A percentile compares a stretch with the other conserved stretches of the same genome.
phyloP scores from a whole-genome alignment of 495 filamentous ascomycete species.

The Friedmanniomyces endolithicus region DNA sequence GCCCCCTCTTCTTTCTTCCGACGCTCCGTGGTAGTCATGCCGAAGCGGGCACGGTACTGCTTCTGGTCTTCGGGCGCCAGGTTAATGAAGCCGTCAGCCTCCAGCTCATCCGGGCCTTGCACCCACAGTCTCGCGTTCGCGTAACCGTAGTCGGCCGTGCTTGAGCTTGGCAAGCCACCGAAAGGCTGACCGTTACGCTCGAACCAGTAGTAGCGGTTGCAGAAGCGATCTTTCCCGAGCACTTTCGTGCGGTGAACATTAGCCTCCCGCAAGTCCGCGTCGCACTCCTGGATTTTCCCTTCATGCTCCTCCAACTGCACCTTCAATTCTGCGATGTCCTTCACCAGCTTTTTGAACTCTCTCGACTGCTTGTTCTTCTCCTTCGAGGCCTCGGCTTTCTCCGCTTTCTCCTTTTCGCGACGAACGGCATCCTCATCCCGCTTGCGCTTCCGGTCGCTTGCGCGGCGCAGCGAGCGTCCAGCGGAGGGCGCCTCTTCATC shows the following conservation, averaged over 20 bases:
- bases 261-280: slow-evolving; percentile 85
- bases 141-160: slow-evolving; percentile 73
- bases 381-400: slow-evolving; percentile 66
- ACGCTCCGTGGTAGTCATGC: slow-evolving; percentile 70
- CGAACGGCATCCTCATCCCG: slow-evolving; percentile 49
- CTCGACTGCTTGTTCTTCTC: slow-evolving; percentile 62
- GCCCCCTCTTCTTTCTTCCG: slow-evolving; percentile 76
- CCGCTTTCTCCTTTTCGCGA: slow-evolving; percentile 58
- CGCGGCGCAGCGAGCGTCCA: slow-evolving; percentile 64
- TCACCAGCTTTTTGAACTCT: slow-evolving; percentile 72
- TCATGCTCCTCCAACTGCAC: slow-evolving; percentile 66
- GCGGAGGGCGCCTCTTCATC: slow-evolving; percentile 47
- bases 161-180: slow-evolving; percentile 73
- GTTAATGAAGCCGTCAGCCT: slow-evolving; percentile 74
- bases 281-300: slow-evolving; percentile 66
- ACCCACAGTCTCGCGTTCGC: slow-evolving; percentile 94
- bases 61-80: slow-evolving; percentile 52
- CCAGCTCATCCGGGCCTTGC: slow-evolving; percentile 84
- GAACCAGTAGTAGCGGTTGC: slow-evolving; percentile 98
- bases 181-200: slow-evolving; percentile 98
- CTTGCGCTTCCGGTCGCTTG: slow-evolving; percentile 53
- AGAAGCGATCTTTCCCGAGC: slow-evolving; percentile 87
- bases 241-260: slow-evolving; percentile 82
- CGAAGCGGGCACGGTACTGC: slow-evolving; percentile 51
- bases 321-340: slow-evolving; percentile 78